Evolutionary conservation across 768 basidiomycete species (phyloP).

Genomic region (Tremella fuciformis): DNA sequence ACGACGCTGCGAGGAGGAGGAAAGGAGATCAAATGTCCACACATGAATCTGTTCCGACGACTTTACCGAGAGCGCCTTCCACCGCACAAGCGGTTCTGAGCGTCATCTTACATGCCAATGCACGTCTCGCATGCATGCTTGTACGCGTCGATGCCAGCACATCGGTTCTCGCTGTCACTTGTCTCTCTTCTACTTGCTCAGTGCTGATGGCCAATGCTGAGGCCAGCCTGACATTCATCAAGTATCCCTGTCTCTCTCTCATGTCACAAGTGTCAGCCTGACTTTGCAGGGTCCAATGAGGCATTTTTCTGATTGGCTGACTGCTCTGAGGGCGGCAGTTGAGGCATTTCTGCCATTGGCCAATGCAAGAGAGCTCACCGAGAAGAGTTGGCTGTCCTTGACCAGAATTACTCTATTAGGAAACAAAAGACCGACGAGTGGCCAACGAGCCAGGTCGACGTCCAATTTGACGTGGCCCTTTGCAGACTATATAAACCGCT

Average conservation of each 20-base stretch:
- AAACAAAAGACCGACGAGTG: conserved; percentile 1
- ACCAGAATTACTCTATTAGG: no score
- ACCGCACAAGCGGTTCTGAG: no score
- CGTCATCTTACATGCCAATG: no score
- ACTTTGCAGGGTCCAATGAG: not conserved
- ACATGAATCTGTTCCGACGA: no score
- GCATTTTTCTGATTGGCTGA: conserved; percentile 3
- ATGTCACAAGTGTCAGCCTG: not conserved
- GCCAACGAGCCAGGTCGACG: no score
- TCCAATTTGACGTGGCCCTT: not conserved
- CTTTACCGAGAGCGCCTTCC: no score
- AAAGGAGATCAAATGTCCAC: no score
- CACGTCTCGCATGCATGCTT: no score
- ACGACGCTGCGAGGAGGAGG: no score
- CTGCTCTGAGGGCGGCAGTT: not conserved
- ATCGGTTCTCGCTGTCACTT: no score
- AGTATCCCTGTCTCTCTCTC: not conserved
- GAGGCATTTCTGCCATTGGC: conserved; percentile 5
- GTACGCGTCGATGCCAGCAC: no score
- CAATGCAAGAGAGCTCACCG: not conserved
- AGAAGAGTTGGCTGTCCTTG: no score
- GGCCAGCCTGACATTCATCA: conserved; percentile 2
- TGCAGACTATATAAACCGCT: not conserved
- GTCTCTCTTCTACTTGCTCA: not conserved
- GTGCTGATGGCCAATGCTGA: not conserved